Percentiles rank a stretch among this genome's conserved stretches.
Evolutionary conservation across 2,329 filamentous ascomycete species (phyloP).

Genomic region (Penicillium sp.): DNA sequence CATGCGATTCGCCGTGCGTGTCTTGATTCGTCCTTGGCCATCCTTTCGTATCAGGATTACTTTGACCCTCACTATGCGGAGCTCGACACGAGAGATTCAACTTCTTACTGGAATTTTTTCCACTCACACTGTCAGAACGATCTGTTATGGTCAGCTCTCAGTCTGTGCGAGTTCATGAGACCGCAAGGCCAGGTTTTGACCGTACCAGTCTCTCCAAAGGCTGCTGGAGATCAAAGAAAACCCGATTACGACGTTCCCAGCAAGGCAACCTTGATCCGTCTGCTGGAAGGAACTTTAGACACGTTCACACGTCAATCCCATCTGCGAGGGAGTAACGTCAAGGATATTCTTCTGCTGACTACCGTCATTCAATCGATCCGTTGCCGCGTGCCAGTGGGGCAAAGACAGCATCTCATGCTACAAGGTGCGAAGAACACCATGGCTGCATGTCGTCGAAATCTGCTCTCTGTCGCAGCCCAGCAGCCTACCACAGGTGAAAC

Average conservation of each 20-base stretch:
- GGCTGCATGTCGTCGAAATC: constrained; percentile 15
- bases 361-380: constrained; percentile 26
- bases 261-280: constrained; percentile 22
- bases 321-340: constrained; percentile 25
- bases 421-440: constrained; percentile 21
- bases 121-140: constrained; percentile 26
- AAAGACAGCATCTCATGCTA: constrained; percentile 22
- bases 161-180: constrained; percentile 27
- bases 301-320: constrained; percentile 22
- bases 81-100: constrained; percentile 19
- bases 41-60: constrained; percentile 27
- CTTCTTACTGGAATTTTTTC: constrained; percentile 25
- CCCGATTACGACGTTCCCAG: constrained; percentile 1
- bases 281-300: constrained; percentile 27
- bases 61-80: constrained; percentile 28
- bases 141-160: constrained; percentile 26
- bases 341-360: constrained; percentile 26
- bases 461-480: constrained; percentile 8
- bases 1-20: constrained; percentile 18
- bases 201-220: not conserved
- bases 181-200: not conserved
- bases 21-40: constrained; percentile 23
- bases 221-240: not conserved
- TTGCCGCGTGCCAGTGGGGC: constrained; percentile 20
- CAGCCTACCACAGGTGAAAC: not conserved